Percentiles rank a stretch among this genome's conserved stretches.
Conservation (phyloP, 140 eudicot species). For the Stevia rebaudiana region DNA sequence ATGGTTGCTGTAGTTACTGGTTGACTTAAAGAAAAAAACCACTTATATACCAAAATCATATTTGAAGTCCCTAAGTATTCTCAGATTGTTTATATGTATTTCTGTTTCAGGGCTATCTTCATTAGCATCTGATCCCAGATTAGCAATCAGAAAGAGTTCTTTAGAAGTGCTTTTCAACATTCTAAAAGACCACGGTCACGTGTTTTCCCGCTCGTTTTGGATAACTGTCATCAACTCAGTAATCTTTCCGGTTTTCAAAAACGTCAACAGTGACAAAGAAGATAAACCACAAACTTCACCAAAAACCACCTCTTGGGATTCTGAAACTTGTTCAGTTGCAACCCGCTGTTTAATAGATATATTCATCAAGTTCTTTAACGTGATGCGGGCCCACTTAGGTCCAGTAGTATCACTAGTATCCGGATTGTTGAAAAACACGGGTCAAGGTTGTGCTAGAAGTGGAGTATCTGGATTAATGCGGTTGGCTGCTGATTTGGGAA, state of each 20-base stretch:
- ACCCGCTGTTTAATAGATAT: conserved; percentile 72
- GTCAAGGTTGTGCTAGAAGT: conserved; percentile 67
- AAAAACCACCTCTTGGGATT: conserved; percentile 62
- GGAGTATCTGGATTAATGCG: conserved; percentile 79
- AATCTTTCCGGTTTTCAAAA: conserved; percentile 61
- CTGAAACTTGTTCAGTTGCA: conserved; percentile 76
- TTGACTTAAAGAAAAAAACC: conserved; percentile 1
- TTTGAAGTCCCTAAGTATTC: neutral
- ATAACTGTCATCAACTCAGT: conserved; percentile 48
- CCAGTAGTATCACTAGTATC: conserved; percentile 55
- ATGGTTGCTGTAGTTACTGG: neutral
- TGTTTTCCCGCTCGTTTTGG: conserved; percentile 88
- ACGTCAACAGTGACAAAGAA: conserved; percentile 39
- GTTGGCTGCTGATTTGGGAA: conserved; percentile 56
- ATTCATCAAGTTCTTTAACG: conserved; percentile 52
- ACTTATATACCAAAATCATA: neutral
- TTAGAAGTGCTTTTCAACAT: conserved; percentile 95
- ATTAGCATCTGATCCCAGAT: conserved; percentile 83
- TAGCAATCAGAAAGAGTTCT: conserved; percentile 84
- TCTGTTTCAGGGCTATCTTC: conserved; percentile 69
- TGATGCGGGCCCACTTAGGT: conserved; percentile 56
- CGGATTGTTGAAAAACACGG: conserved; percentile 54
- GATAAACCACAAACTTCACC: conserved; percentile 34
- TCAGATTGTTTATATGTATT: neutral
- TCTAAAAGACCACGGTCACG: conserved; percentile 90